Evolutionary conservation across 2,329 filamentous ascomycete species (phyloP).

Genomic region (Xylariaceae sp.): DNA sequence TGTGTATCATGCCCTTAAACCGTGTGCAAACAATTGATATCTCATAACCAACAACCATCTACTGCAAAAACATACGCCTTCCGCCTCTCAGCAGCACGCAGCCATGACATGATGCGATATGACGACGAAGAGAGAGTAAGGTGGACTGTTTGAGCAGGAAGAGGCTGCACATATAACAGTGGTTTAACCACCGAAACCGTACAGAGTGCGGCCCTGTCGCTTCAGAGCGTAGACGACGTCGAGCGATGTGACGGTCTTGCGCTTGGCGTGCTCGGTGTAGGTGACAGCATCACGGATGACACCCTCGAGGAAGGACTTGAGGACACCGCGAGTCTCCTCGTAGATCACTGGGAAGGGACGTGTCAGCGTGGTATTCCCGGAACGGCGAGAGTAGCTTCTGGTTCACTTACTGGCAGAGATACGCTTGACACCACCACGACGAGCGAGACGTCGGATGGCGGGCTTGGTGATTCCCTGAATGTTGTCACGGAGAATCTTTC

Average conservation of each 20-base stretch:
- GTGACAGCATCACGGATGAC: slow-evolving; percentile 77
- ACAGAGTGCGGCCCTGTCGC: slow-evolving; percentile 63
- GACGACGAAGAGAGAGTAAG: too few species aligned
- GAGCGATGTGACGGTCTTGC: slow-evolving; percentile 66
- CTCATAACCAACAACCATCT: slow-evolving; percentile 6
- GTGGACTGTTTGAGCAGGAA: background rate
- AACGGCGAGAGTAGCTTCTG: slow-evolving; percentile 8
- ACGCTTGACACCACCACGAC: slow-evolving; percentile 99
- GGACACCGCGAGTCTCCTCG: slow-evolving; percentile 76
- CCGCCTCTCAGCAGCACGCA: slow-evolving; percentile 3
- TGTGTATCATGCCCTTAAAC: slow-evolving; percentile 31
- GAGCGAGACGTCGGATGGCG: slow-evolving; percentile 95
- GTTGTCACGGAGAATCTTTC: slow-evolving; percentile 99
- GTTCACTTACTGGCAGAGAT: slow-evolving; percentile 79
- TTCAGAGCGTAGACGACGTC: slow-evolving; percentile 62
- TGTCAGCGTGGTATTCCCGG: background rate
- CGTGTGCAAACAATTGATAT: slow-evolving; percentile 16
- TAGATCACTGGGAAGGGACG: slow-evolving; percentile 60
- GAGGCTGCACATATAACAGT: slow-evolving; percentile 6
- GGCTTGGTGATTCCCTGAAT: slow-evolving; percentile 99
- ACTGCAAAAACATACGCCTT: slow-evolving; percentile 1
- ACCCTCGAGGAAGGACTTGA: slow-evolving; percentile 80
- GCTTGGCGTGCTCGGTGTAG: slow-evolving; percentile 80
- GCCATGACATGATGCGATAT: background rate
- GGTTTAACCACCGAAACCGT: slow-evolving; percentile 63